These are phyloP conservation scores for Termitomyces sp. DNA, from an alignment of 768 basidiomycete genomes.

Conservation along the genomic window DNA sequence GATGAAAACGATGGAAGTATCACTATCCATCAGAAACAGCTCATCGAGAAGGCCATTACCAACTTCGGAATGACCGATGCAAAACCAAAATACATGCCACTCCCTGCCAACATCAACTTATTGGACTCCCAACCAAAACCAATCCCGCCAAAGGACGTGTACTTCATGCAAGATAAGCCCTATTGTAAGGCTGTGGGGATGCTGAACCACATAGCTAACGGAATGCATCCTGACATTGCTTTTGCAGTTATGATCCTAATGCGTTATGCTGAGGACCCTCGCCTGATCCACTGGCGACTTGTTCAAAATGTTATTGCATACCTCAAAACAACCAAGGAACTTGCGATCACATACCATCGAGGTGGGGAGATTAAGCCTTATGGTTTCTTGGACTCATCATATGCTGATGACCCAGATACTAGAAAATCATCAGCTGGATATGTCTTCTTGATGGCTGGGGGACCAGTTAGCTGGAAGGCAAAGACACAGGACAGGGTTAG, in stretches of 20 bases:
- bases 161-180: not conserved
- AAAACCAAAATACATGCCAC: not conserved
- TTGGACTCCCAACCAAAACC: not conserved
- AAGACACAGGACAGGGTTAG: not conserved
- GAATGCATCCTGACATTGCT: not conserved
- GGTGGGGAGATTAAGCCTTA: not conserved
- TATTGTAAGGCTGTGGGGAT: not conserved
- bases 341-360: not conserved
- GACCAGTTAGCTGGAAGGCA: not conserved
- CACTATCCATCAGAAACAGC: not conserved
- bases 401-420: not conserved
- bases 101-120: not conserved
- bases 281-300: not conserved
- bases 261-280: not conserved
- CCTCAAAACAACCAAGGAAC: not conserved
- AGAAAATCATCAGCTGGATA: not conserved
- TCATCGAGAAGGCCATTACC: not conserved
- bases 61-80: not conserved
- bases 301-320: not conserved
- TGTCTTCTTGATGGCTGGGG: not conserved
- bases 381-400: not conserved
- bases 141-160: not conserved
- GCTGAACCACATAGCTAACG: not conserved
- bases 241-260: not conserved
- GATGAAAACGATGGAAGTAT: not conserved